phyloP scores from a whole-genome alignment of 2,329 filamentous ascomycete genomes.

The Penicillium sp. region DNA sequence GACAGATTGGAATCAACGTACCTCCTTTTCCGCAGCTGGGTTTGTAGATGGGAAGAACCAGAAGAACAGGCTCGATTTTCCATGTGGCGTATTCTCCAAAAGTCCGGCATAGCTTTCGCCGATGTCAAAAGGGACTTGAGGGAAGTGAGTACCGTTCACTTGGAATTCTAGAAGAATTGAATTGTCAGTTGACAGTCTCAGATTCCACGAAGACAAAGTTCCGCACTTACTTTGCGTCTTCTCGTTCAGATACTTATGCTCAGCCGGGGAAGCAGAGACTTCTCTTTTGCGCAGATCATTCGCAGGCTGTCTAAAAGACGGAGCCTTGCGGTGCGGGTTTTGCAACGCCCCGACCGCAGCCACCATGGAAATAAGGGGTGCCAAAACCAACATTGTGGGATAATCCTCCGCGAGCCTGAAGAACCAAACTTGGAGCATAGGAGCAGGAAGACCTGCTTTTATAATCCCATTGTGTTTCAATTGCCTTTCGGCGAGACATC shows the following conservation, averaged over 20 bases:
- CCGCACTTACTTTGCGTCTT: constrained; percentile 13
- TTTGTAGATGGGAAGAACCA: constrained; percentile 50
- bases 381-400: constrained; percentile 10
- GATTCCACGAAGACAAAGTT: background rate
- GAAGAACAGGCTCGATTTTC: constrained; percentile 49
- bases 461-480: background rate
- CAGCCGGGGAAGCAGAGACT: background rate
- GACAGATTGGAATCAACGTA: constrained; percentile 14
- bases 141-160: constrained; percentile 64
- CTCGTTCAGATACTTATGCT: constrained; percentile 16
- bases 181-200: background rate
- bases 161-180: constrained; percentile 54
- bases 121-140: constrained; percentile 67
- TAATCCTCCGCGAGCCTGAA: background rate
- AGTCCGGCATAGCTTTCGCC: constrained; percentile 49
- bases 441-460: background rate
- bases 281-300: constrained; percentile 5
- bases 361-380: constrained; percentile 6
- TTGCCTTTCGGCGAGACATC: too few species aligned
- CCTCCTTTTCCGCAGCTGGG: constrained; percentile 41
- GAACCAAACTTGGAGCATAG: background rate
- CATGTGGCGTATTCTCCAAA: constrained; percentile 50
- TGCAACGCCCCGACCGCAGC: constrained; percentile 14
- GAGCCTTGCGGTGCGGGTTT: constrained; percentile 22
- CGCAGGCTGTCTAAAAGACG: background rate